phyloP scores from a whole-genome alignment of 768 basidiomycete genomes.

The Baorangia bicolor region DNA sequence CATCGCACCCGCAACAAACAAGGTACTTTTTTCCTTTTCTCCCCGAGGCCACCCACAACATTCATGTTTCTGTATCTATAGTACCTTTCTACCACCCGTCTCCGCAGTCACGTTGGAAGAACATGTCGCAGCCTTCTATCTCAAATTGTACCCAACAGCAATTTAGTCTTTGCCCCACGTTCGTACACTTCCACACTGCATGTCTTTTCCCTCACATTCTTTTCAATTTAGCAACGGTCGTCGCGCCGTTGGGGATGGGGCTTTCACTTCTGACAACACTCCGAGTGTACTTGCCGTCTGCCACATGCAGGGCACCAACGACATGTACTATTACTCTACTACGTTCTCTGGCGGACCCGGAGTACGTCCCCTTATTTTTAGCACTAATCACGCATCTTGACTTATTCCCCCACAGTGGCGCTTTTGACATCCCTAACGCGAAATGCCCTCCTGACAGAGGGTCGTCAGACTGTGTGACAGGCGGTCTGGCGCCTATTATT shows the following conservation, averaged over 20 bases:
- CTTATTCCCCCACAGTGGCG: slow-evolving; percentile 62
- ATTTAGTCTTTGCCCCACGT: slow-evolving; percentile 97
- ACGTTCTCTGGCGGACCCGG: slow-evolving; percentile 92
- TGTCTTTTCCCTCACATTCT: slow-evolving; percentile 12
- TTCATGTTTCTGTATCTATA: neutral
- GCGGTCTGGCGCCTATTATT: slow-evolving; percentile 70
- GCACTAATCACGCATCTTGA: neutral
- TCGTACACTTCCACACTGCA: slow-evolving; percentile 29
- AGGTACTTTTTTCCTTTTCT: slow-evolving; percentile 1
- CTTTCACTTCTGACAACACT: slow-evolving; percentile 72
- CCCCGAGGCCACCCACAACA: neutral
- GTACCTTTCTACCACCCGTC: slow-evolving; percentile 1
- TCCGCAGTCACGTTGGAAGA: slow-evolving; percentile 74
- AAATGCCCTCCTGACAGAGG: slow-evolving; percentile 97
- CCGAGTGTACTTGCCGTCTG: slow-evolving; percentile 84
- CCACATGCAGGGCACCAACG: slow-evolving; percentile 75
- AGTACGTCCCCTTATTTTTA: slow-evolving; percentile 45
- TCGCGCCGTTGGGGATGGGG: slow-evolving; percentile 98
- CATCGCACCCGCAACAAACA: neutral
- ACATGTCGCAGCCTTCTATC: slow-evolving; percentile 73
- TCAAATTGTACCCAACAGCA: slow-evolving; percentile 70
- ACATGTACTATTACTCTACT: slow-evolving; percentile 90
- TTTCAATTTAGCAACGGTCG: slow-evolving; percentile 74
- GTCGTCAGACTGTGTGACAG: slow-evolving; percentile 97
- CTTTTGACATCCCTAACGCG: slow-evolving; percentile 86